Percentiles rank a stretch among this genome's conserved stretches.
Conservation (phyloP, 1,284 basidiomycete species). For the Heterobasidion parviporum region DNA sequence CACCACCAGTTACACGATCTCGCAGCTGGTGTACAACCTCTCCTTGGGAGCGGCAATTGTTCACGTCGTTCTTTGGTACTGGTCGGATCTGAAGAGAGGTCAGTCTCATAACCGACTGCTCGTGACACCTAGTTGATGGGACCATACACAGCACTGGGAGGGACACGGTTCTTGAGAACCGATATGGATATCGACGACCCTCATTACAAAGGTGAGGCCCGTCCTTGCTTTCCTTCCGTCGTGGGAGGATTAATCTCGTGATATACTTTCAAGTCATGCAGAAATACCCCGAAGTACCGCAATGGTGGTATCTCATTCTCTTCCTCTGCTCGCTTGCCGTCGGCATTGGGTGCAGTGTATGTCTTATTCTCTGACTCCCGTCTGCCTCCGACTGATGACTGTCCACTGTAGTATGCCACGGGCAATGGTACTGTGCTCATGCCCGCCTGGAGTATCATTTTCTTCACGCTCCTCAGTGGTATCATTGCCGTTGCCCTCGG, state of each 20-base stretch:
- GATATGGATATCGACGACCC: constrained; percentile 37
- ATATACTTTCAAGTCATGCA: constrained; percentile 24
- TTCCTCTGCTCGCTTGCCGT: constrained; percentile 43
- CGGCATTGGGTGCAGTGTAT: constrained; percentile 40
- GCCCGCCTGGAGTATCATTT: constrained; percentile 44
- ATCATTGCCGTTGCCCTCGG: constrained; percentile 40
- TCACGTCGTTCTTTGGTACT: constrained; percentile 43
- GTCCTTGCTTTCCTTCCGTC: neutral
- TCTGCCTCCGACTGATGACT: neutral
- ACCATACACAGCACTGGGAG: constrained; percentile 28
- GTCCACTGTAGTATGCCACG: constrained; percentile 28
- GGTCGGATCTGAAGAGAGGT: constrained; percentile 32
- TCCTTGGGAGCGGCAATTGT: constrained; percentile 40
- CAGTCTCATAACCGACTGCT: neutral
- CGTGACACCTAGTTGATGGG: neutral
- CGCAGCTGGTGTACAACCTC: constrained; percentile 42
- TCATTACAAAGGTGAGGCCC: constrained; percentile 31
- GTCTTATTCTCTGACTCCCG: constrained; percentile 4
- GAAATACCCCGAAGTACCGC: constrained; percentile 45
- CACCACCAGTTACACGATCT: constrained; percentile 42
- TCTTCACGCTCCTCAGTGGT: constrained; percentile 38
- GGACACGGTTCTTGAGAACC: constrained; percentile 29
- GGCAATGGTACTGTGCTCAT: constrained; percentile 31
- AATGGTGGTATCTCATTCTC: constrained; percentile 39
- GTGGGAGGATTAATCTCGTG: neutral